Conservation (phyloP, 139 green algal genomes). For the Mychonastes homosphaera region DNA sequence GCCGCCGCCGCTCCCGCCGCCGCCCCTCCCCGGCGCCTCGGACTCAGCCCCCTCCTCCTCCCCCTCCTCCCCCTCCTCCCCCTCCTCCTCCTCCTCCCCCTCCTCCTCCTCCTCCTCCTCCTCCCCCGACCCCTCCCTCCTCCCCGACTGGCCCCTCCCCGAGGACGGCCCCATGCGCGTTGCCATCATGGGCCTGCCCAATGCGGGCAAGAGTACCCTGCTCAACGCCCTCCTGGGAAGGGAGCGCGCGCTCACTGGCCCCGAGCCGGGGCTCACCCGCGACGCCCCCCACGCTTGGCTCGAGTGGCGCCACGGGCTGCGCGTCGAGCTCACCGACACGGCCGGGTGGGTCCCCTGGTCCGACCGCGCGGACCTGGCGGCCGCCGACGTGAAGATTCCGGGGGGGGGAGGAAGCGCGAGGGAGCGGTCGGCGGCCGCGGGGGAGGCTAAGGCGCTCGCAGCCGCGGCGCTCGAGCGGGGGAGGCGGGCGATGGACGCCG, state of each 20-base stretch:
- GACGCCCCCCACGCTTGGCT: conserved; percentile 39
- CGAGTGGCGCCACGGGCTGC: conserved; percentile 24
- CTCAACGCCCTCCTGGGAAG: conserved; percentile 67
- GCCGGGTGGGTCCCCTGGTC: conserved; percentile 68
- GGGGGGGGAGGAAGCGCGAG: not conserved
- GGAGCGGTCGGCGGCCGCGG: conserved; percentile 23
- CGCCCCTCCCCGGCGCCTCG: not conserved
- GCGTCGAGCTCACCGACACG: conserved; percentile 77
- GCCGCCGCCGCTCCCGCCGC: conserved; percentile 13
- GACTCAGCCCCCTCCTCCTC: not conserved
- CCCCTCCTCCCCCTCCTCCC: too few species aligned
- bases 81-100: too few species aligned
- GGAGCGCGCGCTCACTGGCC: conserved; percentile 73
- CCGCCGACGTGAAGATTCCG: not conserved
- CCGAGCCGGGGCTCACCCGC: conserved; percentile 82
- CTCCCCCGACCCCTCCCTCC: not conserved
- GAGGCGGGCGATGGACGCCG: conserved; percentile 37
- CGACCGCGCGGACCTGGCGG: not conserved
- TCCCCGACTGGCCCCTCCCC: not conserved
- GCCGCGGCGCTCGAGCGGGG: conserved; percentile 14
- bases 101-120: too few species aligned
- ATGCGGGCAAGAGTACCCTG: conserved; percentile 80
- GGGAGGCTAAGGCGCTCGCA: conserved; percentile 25
- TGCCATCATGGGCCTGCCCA: conserved; percentile 70
- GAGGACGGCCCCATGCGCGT: conserved; percentile 24